Conservation (phyloP, 805 yeast genomes). For the Metschnikowia rubicola region DNA sequence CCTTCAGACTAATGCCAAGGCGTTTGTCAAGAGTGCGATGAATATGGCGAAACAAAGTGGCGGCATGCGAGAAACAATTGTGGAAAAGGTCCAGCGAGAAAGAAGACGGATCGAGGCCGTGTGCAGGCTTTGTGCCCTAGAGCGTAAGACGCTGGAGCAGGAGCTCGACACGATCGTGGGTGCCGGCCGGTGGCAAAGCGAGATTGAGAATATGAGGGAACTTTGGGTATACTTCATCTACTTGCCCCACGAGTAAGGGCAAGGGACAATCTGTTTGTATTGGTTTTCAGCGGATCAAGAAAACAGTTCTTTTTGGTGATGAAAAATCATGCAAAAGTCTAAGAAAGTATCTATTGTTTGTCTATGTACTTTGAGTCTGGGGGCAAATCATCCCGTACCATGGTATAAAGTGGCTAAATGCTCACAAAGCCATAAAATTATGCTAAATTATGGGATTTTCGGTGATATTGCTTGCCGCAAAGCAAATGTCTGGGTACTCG, state of each 20-base stretch:
- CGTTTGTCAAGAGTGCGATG: slow-evolving; percentile 45
- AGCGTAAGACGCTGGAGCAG: slow-evolving; percentile 18
- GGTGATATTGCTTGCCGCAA: slow-evolving; percentile 26
- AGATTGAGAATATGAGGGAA: slow-evolving; percentile 22
- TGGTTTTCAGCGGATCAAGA: no score
- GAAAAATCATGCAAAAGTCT: no score
- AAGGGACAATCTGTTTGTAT: no score
- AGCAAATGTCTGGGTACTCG: slow-evolving; percentile 23
- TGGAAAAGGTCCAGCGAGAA: slow-evolving; percentile 41
- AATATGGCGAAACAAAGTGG: slow-evolving; percentile 44
- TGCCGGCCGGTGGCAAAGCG: slow-evolving; percentile 27
- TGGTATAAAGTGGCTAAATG: no score
- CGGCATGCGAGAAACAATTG: slow-evolving; percentile 47
- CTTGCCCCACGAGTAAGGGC: no score
- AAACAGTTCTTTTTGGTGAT: no score
- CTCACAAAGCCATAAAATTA: background rate
- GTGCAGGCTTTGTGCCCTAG: slow-evolving; percentile 44
- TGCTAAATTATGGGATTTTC: slow-evolving; percentile 25
- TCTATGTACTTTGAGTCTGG: no score
- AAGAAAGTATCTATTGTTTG: no score
- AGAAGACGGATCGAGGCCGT: slow-evolving; percentile 45
- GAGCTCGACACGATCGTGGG: slow-evolving; percentile 24
- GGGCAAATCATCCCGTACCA: no score
- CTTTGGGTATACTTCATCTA: slow-evolving; percentile 24
- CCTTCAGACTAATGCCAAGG: slow-evolving; percentile 38